phyloP scores from a whole-genome alignment of 768 basidiomycete genomes.

The Strobilomyces dryophilus region DNA sequence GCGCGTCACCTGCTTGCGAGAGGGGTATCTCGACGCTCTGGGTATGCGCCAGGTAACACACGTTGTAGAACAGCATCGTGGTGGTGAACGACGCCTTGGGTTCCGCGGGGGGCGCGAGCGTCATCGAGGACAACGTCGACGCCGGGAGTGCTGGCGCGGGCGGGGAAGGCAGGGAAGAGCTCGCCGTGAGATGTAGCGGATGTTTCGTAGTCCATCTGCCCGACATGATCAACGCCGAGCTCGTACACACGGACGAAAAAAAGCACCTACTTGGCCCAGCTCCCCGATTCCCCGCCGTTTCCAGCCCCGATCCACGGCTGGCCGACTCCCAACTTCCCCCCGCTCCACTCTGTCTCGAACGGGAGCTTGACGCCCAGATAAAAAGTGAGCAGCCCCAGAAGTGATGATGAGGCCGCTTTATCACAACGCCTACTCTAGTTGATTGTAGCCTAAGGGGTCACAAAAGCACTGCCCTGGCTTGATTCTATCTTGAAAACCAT shows the following conservation, averaged over 20 bases:
- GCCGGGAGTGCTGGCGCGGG: too few species aligned
- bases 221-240: too few species aligned
- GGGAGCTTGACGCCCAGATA: constrained; percentile 84
- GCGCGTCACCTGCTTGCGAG: constrained; percentile 70
- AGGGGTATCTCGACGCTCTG: constrained; percentile 73
- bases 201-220: constrained; percentile 67
- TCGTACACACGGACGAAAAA: too few species aligned
- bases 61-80: constrained; percentile 77
- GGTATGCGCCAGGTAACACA: constrained; percentile 78
- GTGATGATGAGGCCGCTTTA: too few species aligned
- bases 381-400: constrained; percentile 71
- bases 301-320: constrained; percentile 73
- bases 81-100: constrained; percentile 64
- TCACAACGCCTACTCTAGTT: too few species aligned
- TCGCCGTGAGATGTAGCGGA: constrained; percentile 53
- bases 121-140: too few species aligned
- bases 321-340: constrained; percentile 67
- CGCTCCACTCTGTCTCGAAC: constrained; percentile 66
- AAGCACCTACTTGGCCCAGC: constrained; percentile 59
- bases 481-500: too few species aligned
- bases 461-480: too few species aligned
- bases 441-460: too few species aligned
- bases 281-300: constrained; percentile 59
- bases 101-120: constrained; percentile 24
- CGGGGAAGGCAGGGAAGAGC: constrained; percentile 36